Evolutionary conservation across 225 moss, liverwort and hornwort species (phyloP), one percentile per base, ranked within the genome.

Genomic region (Polytrichum formosum): DNA sequence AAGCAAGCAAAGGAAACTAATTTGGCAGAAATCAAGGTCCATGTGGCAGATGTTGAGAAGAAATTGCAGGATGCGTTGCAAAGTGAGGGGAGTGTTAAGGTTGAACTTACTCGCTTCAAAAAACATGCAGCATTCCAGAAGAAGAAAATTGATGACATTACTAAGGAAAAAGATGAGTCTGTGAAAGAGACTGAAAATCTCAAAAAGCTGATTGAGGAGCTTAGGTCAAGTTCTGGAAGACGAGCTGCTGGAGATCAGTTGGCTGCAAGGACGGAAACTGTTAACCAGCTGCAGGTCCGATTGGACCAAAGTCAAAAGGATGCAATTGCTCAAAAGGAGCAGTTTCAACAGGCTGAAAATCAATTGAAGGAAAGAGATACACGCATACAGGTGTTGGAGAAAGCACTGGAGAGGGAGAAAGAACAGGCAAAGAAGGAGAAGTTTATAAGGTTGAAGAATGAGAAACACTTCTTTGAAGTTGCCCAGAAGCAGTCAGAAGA

Each of bases 381-480:
- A 63, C 84, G 97, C 73, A 91, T 98, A 77, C 94, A 94, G 97
- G 97, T 98, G 55, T 74, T 98, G 73, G 97, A 98, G 85, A 98
- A 92, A 85, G 77, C 90, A 73, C 81, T 98, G 64, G 97, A 94
- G 74, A 88, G 84, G 73, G 97, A 98, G 72, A 84, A 86, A 72
- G 94, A 98, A 61, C 80, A 87, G 73, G 74, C 82, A 65, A 84
- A 81, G 58, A 92, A 88, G 66, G 91, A 92, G 81, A 94, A 79
- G 74, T 65, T 68, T 31, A 78, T 76, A 71, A 91, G 92, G 73
- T 83, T 88, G 72, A 89, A 86, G 68, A 90, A 92, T 79, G 88
- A 92, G 72, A 98, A 84, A 62, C 81, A 83, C 9, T 91, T 87
- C 63, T 77, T 86, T 73, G 97, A 98, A 63, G 74, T 90, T 28